Evolutionary conservation across 306 rosid genomes (phyloP).

Genomic region (Canavalia ensiformis): DNA sequence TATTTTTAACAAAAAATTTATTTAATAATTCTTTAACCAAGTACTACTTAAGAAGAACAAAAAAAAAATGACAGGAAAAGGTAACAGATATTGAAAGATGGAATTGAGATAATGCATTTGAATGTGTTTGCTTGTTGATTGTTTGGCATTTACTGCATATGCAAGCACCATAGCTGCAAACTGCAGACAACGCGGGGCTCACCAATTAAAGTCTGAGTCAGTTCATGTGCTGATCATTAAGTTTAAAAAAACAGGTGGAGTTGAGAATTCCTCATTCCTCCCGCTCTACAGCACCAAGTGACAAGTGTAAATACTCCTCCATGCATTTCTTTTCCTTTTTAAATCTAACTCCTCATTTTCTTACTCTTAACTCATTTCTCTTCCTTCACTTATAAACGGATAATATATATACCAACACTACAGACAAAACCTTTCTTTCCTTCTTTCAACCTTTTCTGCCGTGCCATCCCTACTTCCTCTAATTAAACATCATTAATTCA

Average conservation of each 20-base stretch:
- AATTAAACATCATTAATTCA: slow-evolving; percentile 6
- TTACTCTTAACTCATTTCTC: slow-evolving; percentile 1
- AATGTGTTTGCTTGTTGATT: slow-evolving; percentile 30
- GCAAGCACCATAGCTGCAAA: slow-evolving; percentile 51
- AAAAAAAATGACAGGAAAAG: background rate
- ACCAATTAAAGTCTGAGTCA: slow-evolving; percentile 50
- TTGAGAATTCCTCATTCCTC: slow-evolving; percentile 37
- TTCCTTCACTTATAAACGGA: background rate
- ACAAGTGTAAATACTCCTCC: slow-evolving; percentile 45
- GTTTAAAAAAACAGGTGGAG: slow-evolving; percentile 21
- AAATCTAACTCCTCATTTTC: background rate
- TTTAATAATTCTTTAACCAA: too few species aligned
- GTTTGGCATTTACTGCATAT: slow-evolving; percentile 54
- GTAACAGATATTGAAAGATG: background rate
- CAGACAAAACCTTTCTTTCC: slow-evolving; percentile 18
- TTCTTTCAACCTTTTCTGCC: slow-evolving; percentile 5
- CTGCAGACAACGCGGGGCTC: slow-evolving; percentile 52
- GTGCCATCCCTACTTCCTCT: slow-evolving; percentile 11
- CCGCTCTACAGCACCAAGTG: background rate
- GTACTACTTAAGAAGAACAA: too few species aligned
- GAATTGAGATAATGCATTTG: slow-evolving; percentile 45
- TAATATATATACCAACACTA: background rate
- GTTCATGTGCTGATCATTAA: slow-evolving; percentile 56
- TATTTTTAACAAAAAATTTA: too few species aligned
- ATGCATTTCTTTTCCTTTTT: slow-evolving; percentile 7